Conservation (phyloP, 768 basidiomycete genomes). For the Leccinum incarnatum region DNA sequence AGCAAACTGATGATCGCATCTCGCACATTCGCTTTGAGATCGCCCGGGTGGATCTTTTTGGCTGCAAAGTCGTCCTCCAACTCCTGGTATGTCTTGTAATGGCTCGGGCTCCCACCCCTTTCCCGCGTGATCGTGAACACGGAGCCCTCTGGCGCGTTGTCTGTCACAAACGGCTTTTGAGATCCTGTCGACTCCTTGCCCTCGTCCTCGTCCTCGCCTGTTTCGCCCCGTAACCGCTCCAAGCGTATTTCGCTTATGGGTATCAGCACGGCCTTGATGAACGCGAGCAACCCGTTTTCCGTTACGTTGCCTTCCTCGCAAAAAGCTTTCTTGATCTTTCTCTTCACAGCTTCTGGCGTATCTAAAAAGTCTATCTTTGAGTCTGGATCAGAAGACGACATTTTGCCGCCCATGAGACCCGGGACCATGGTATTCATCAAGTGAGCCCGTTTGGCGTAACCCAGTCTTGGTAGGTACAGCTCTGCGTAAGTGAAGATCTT, state of each 20-base stretch:
- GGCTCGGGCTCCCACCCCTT: constrained; percentile 70
- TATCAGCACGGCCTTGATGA: constrained; percentile 84
- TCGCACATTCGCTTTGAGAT: constrained; percentile 79
- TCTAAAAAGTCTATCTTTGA: constrained; percentile 99
- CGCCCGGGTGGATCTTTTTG: constrained; percentile 83
- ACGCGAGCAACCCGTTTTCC: constrained; percentile 88
- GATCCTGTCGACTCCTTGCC: constrained; percentile 47
- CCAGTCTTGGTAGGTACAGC: constrained; percentile 88
- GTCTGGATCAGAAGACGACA: constrained; percentile 97
- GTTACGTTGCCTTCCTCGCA: constrained; percentile 89
- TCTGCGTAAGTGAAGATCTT: constrained; percentile 99
- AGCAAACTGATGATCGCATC: constrained; percentile 73
- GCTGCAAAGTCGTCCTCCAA: constrained; percentile 73
- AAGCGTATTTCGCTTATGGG: constrained; percentile 77
- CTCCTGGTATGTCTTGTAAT: constrained; percentile 66
- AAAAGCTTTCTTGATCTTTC: constrained; percentile 90
- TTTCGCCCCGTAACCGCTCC: constrained; percentile 51
- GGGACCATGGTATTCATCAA: constrained; percentile 99
- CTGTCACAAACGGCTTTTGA: constrained; percentile 61
- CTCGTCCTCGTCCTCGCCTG: constrained; percentile 39
- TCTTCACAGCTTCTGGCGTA: constrained; percentile 73
- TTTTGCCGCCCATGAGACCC: constrained; percentile 91
- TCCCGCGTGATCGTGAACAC: constrained; percentile 79
- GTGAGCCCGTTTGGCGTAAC: constrained; percentile 92
- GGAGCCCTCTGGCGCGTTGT: constrained; percentile 75